Conservation (phyloP, 352 stramenopile genomes). For the Aphanomyces astaci region DNA sequence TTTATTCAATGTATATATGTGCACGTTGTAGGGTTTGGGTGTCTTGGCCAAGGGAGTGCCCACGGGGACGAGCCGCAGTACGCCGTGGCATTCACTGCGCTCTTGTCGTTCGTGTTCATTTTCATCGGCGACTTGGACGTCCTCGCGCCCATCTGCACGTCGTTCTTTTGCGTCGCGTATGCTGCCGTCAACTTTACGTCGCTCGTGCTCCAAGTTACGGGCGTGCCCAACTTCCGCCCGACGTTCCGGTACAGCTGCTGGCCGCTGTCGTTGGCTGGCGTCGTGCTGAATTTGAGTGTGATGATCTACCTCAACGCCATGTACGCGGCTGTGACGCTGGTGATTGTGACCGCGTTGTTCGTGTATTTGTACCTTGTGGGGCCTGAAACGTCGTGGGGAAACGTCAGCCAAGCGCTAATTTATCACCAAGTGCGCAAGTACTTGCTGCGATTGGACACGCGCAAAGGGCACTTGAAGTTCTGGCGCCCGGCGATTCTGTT, state of each 20-base stretch:
- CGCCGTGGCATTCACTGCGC: conserved; percentile 56
- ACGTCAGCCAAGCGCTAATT: conserved; percentile 80
- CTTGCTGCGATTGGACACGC: conserved; percentile 53
- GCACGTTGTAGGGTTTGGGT: conserved; percentile 24
- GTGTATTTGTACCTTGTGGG: conserved; percentile 57
- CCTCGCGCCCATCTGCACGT: conserved; percentile 72
- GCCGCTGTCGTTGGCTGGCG: conserved; percentile 50
- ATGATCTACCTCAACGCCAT: conserved; percentile 70
- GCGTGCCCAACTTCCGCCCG: conserved; percentile 72
- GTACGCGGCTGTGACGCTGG: conserved; percentile 44
- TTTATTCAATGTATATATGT: too few relatives aligned
- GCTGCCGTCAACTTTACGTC: conserved; percentile 63
- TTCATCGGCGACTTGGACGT: conserved; percentile 66
- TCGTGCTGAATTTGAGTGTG: conserved; percentile 50
- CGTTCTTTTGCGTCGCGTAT: conserved; percentile 77
- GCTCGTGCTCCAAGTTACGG: conserved; percentile 63
- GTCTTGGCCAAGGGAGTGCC: conserved; percentile 38
- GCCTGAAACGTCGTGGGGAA: conserved; percentile 48
- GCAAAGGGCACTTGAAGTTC: conserved; percentile 67
- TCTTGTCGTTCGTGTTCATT: conserved; percentile 56
- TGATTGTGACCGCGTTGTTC: conserved; percentile 50
- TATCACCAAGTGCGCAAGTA: conserved; percentile 80
- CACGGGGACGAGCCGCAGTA: conserved; percentile 60
- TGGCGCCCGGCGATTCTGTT: conserved; percentile 69
- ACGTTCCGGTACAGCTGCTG: conserved; percentile 64